A percentile compares a stretch with the other conserved stretches of the same genome.
These are phyloP conservation scores for Acephala macrosclerotiorum DNA, from an alignment of 2,329 filamentous ascomycete species.

Conservation along the genomic window DNA sequence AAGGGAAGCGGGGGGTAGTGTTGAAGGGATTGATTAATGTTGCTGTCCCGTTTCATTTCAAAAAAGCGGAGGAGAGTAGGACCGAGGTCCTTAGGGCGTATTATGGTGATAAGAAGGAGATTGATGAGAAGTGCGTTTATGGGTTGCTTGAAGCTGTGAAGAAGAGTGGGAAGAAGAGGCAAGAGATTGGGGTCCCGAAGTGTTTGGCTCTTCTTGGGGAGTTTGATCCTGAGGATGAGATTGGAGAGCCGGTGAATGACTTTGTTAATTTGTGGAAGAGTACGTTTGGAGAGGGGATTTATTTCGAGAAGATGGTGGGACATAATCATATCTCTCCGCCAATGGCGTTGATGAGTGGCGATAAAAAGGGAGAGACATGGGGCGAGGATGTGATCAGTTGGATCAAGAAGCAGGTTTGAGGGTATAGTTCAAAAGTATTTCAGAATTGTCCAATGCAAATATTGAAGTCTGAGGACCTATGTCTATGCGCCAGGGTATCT, in stretches of 20 bases:
- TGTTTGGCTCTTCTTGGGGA: conserved; percentile 36
- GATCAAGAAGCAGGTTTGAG: conserved; percentile 32
- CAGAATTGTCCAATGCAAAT: neutral
- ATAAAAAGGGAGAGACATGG: conserved; percentile 41
- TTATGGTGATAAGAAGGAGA: conserved; percentile 30
- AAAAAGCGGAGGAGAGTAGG: conserved; percentile 13
- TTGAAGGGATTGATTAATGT: conserved; percentile 37
- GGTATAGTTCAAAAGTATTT: conserved; percentile 1
- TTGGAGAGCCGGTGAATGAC: conserved; percentile 36
- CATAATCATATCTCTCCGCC: conserved; percentile 45
- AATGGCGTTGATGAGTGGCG: conserved; percentile 37
- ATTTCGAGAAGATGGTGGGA: conserved; percentile 32
- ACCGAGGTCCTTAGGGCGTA: conserved; percentile 32
- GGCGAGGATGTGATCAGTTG: conserved; percentile 39
- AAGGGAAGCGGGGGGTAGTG: conserved; percentile 18
- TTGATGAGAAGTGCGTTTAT: conserved; percentile 29
- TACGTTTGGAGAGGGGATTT: conserved; percentile 35
- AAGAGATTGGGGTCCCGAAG: conserved; percentile 34
- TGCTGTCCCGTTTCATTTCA: conserved; percentile 38
- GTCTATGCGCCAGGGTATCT: conserved; percentile 28
- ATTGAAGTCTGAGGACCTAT: conserved; percentile 3
- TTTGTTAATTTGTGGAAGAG: conserved; percentile 39
- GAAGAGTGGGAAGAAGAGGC: conserved; percentile 30
- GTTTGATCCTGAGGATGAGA: conserved; percentile 42
- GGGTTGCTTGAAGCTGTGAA: conserved; percentile 33